Evolutionary conservation across 2,329 filamentous ascomycete species (phyloP), one percentile per base, ranked within the genome.

Genomic region (Sphaerulina musiva): DNA sequence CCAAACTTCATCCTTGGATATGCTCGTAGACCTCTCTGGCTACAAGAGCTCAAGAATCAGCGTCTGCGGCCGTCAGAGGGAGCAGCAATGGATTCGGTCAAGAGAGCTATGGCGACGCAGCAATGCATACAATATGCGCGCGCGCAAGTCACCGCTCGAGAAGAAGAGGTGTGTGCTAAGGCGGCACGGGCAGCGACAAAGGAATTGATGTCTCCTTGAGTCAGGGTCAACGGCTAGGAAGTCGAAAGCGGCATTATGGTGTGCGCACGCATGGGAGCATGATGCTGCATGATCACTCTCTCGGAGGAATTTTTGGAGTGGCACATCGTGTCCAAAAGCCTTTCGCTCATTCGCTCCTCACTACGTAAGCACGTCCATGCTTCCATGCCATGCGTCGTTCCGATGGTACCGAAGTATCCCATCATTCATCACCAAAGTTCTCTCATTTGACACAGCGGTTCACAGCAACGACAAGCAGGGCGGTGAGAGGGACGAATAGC

Each of bases 1-100:
- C 74, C 76, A 60, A 77, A 77, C 65, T 76, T 62, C 60, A 62
- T 62, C 45, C 55, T 59, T 46, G 8, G 20, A 20, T 42, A 38
- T 38, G 10, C 34, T 38, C 34, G n/a, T 14, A 11, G 42, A n/a
- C 40, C 38, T 11, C 38, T 11, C 20, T 12, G 34, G 43, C 34
- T 11, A 29, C 29, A 17, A 26, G 48, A 42, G 48, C 48, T 10
- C 36, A 29, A 17, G 48, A 41, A 41, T 45, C 48, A 42, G 48
- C 48, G 48, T 42, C 48, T 34, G 48, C 34, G 29, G 34, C n/a
- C 20, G 29, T 29, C 14, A 44, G 42, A 44, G 42, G 8, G 23
- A 44, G 42, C 17, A 44, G 42, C 17, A 26, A 31, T 20, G 6
- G 42, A 11, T 26, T 44, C 42, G 20, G 42, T 26, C 14, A 17